Base-by-base conservation (phyloP, 2,329 filamentous ascomycete genomes). In the Podosphaera xanthii region DNA sequence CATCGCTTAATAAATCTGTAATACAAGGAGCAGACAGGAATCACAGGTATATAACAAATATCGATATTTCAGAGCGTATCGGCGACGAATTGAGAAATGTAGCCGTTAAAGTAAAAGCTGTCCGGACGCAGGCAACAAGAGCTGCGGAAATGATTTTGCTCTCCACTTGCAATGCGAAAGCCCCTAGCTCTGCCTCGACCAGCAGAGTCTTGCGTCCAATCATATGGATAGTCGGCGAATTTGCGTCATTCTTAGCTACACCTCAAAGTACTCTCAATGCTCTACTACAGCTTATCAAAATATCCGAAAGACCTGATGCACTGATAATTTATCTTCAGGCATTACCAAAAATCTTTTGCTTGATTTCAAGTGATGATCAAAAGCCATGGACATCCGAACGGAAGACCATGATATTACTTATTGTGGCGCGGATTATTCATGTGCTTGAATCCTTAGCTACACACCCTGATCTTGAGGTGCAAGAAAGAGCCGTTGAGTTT, bases 401-500 rank as follows among this genome's bases (percentile, higher is more conserved):
- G 60, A 90, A 87, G 68, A 83, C 84, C 0, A 82, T 82, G 62
- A 81, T 86, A 40, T 81, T 84, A 7, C 77, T 97, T 2, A 75
- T 94, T 33, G 82, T 94, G 71, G 85, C 86, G 35, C 81, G 89
- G 1, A 81, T 96, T 5, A 79, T 94, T 30, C 81, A 92, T 68
- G 84, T 87, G 55, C 74, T 95, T 31, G 90, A 97, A 66, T 80
- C 83, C 0, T 71, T 97, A 14, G 81, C 83, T 0, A 76, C 83
- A 48, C 88, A 97, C 69, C 90, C 91, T 0, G 87, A 83, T 65
- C 76, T 98, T 0, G 92, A 98, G 69, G 89, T 98, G 2, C 92
- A 98, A 71, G 92, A 97, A 70, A 81, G 92, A 60, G 85, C 90
- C 2, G 90, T 96, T 1, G 90, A 96, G 68, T 94, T 95, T 65